A percentile compares a stretch with the other conserved stretches of the same genome.
Conservation (phyloP, 257 asterid species). For the Leonotis leonurus region DNA sequence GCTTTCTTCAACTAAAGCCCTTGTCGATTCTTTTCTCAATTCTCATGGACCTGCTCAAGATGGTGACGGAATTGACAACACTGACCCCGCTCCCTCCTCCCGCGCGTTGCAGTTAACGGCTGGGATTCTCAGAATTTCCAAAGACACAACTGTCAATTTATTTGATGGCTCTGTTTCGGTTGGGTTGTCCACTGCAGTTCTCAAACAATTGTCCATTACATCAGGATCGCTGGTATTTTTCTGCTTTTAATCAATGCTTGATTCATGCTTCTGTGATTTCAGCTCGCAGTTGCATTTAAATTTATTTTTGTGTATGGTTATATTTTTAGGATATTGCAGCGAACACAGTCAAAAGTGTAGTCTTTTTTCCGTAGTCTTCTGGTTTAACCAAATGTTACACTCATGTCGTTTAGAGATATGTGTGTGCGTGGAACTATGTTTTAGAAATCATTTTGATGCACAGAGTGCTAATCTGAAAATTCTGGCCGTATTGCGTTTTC, state of each 20-base stretch:
- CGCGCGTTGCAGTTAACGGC: constrained; percentile 41
- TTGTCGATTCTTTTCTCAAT: constrained; percentile 47
- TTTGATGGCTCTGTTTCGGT: constrained; percentile 57
- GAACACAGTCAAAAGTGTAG: not conserved
- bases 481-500: not conserved
- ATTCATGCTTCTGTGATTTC: not conserved
- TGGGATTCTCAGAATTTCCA: constrained; percentile 49
- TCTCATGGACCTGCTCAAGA: constrained; percentile 20
- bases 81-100: constrained; percentile 8
- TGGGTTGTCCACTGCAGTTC: constrained; percentile 62
- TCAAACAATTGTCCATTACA: constrained; percentile 68
- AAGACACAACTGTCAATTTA: constrained; percentile 21
- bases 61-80: constrained; percentile 10
- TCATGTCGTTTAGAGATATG: not conserved
- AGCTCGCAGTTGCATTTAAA: not conserved
- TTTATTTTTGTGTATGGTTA: not conserved
- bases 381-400: not conserved
- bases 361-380: not conserved
- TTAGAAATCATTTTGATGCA: not conserved
- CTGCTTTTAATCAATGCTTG: not conserved
- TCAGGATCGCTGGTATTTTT: constrained; percentile 75
- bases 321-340: not conserved
- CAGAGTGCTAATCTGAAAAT: not conserved
- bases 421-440: no score
- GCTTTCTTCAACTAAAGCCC: constrained; percentile 76